Evolutionary conservation across 139 green algal species (phyloP).

Genomic region (Chlorella ohadii): DNA sequence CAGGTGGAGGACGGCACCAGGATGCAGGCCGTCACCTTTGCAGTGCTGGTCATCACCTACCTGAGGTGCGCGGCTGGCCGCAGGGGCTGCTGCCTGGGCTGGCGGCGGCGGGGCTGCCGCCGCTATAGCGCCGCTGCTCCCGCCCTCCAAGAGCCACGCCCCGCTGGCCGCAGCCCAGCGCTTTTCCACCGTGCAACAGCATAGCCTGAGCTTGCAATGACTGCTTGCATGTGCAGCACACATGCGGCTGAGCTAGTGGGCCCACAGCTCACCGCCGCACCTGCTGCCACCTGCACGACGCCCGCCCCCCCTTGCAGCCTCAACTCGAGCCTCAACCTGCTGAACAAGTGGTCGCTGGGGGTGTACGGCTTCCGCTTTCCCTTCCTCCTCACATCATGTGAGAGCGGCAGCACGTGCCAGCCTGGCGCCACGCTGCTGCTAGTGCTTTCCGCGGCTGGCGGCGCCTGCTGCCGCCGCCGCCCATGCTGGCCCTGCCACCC

Average conservation of each 20-base stretch:
- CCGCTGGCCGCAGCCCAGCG: too few species aligned
- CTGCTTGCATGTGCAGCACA: too few species aligned
- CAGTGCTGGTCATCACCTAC: neutral
- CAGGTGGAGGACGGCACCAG: neutral
- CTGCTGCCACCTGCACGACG: too few species aligned
- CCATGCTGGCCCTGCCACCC: too few species aligned
- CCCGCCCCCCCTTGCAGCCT: neutral
- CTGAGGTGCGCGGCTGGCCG: neutral
- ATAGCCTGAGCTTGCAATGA: too few species aligned
- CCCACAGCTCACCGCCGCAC: too few species aligned
- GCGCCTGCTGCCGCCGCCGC: too few species aligned
- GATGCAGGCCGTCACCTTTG: slow-evolving; percentile 1
- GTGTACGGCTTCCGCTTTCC: slow-evolving; percentile 30
- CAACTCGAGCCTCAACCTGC: slow-evolving; percentile 27
- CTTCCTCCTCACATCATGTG: slow-evolving; percentile 31
- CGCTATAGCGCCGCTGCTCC: neutral
- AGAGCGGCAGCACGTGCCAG: neutral
- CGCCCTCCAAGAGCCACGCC: neutral
- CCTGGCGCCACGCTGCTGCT: neutral
- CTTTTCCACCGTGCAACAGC: too few species aligned
- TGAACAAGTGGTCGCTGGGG: slow-evolving; percentile 31
- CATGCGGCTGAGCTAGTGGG: too few species aligned
- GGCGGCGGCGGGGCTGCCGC: neutral
- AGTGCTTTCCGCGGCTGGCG: too few species aligned
- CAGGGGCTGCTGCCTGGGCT: too few species aligned